These are phyloP conservation scores for Blastocladiella britannica DNA, from an alignment of 192 early-diverging fungal genomes.

Conservation along the genomic window DNA sequence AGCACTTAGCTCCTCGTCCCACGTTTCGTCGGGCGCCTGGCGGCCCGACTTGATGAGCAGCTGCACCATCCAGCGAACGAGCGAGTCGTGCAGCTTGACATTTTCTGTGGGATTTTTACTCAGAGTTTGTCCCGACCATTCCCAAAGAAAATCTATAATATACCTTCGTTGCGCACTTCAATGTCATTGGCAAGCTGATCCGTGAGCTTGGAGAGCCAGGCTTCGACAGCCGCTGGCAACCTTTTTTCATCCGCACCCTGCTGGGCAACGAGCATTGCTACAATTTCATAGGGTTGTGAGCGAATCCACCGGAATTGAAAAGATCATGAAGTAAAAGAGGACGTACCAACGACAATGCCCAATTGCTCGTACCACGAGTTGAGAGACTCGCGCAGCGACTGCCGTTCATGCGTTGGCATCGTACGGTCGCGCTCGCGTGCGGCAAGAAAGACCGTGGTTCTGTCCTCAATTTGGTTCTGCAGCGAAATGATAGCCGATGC, in stretches of 20 bases:
- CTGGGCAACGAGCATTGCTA: too few species aligned
- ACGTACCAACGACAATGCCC: constrained; percentile 13
- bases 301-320: too few species aligned
- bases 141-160: background rate
- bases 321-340: too few species aligned
- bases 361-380: constrained; percentile 23
- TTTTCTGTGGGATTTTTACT: constrained; percentile 14
- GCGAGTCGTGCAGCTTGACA: constrained; percentile 26
- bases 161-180: constrained; percentile 25
- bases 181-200: constrained; percentile 36
- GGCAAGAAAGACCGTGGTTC: constrained; percentile 6
- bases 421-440: constrained; percentile 20
- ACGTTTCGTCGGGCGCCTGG: constrained; percentile 16
- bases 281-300: too few species aligned
- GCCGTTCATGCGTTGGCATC: constrained; percentile 16
- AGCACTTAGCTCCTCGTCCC: constrained; percentile 24
- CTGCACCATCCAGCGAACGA: constrained; percentile 31
- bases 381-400: constrained; percentile 16
- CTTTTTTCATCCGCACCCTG: constrained; percentile 33
- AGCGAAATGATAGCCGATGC: constrained; percentile 23
- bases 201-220: constrained; percentile 20
- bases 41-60: constrained; percentile 20
- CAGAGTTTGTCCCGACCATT: background rate
- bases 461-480: constrained; percentile 37
- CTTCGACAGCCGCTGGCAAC: constrained; percentile 27